A percentile compares a stretch with the other conserved stretches of the same genome.
Conservation (phyloP, 75 land plant genomes). For the Selaginella moellendorffii region DNA sequence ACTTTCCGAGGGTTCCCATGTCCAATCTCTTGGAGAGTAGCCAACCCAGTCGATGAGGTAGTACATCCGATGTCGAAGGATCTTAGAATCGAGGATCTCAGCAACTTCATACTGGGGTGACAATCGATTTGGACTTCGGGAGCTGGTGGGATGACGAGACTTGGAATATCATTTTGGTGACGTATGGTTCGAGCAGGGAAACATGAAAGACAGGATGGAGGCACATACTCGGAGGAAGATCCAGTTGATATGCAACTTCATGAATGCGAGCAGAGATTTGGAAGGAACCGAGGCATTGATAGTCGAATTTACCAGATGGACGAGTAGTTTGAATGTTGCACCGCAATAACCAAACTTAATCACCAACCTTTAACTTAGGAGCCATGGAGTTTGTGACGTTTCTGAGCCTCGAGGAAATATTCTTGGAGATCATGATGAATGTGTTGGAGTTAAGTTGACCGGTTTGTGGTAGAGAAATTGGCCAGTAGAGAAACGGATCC, state of each 20-base stretch:
- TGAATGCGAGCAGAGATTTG: too few species aligned
- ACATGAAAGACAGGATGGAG: constrained; percentile 10
- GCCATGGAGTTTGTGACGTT: too few species aligned
- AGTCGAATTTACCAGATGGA: constrained; percentile 6
- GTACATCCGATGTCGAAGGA: constrained; percentile 8
- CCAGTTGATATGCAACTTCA: constrained; percentile 9
- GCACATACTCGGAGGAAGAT: constrained; percentile 8
- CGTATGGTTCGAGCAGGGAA: constrained; percentile 9
- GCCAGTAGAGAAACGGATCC: too few species aligned
- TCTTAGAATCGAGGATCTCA: constrained; percentile 12
- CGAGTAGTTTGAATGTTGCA: not conserved
- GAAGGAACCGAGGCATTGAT: constrained; percentile 9
- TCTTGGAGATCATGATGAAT: too few species aligned
- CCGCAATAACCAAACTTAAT: too few species aligned
- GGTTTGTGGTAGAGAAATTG: too few species aligned
- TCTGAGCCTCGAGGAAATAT: too few species aligned
- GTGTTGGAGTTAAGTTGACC: too few species aligned
- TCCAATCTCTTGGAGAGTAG: constrained; percentile 10
- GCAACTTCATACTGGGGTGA: constrained; percentile 12
- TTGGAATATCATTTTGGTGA: constrained; percentile 4
- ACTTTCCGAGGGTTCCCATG: constrained; percentile 14
- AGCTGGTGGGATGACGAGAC: constrained; percentile 10
- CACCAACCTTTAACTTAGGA: too few species aligned
- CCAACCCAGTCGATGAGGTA: constrained; percentile 12
- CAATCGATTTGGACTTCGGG: constrained; percentile 5